Base-by-base conservation (phyloP, 805 yeast species). In the Candida arabinofermentans region DNA sequence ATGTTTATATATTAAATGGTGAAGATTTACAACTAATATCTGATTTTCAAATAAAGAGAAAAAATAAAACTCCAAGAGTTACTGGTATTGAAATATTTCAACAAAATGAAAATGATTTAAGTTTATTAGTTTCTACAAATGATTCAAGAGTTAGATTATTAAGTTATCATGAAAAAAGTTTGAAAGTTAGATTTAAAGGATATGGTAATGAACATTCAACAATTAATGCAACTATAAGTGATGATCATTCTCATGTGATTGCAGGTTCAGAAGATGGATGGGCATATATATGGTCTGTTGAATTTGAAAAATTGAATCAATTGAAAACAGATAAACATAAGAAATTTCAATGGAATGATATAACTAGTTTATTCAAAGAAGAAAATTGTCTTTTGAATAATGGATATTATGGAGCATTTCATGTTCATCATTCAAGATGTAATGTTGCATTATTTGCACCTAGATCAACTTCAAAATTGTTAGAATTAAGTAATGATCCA, bases 181-280 rank as follows among this genome's bases (percentile, higher is more conserved):
- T 89, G 44, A 79, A 83, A 31, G 78, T 81, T 34, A 74, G 83
- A 37, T 80, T 83, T 59, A 83, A 79, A 50, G 98, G 97, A 0
- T 72, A 77, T 41, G 73, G 77, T 26, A 88, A 87, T 59, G 74
- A 73, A 40, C 75, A 81, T 35, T 77, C 91, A 5, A 88, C 86
- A 32, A 83, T 86, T 38, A 70, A 70, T 10, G 96, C 96, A 0
- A 62, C 76, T 0, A 55, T 75, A 2, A 76, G 81, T 19, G 86
- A 78, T 39, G 80, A 80, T 51, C 64, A 69, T 39, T 55, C 64
- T 10, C 77, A 75, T 54, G 72, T 89, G 5, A 72, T 89, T 8
- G 71, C 85, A 7, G 96, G 96, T 0, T 84, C 95, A 10, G 96
- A 90, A 58, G 93, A 90, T 63, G 87, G 86, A 51, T 80, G 89